Percentiles rank a stretch among this genome's conserved stretches.
These are phyloP conservation scores for Phytophthora citricola DNA, from an alignment of 352 stramenopile species.

Conservation along the genomic window DNA sequence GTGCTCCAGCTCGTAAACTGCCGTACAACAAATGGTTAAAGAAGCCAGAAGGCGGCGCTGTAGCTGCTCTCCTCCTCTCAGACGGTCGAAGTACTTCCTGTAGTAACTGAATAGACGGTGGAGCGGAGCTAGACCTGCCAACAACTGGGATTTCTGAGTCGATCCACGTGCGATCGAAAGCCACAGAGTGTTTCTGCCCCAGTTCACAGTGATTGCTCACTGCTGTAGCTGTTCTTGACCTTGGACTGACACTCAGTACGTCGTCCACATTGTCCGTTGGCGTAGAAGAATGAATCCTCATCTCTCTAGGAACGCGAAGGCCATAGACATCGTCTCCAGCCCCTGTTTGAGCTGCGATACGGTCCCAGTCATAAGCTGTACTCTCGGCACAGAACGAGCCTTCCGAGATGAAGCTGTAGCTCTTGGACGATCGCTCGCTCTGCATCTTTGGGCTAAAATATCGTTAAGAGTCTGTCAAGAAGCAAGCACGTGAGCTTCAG, in stretches of 20 bases:
- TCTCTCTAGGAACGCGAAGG: constrained; percentile 27
- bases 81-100: constrained; percentile 54
- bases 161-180: constrained; percentile 56
- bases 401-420: constrained; percentile 87
- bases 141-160: constrained; percentile 64
- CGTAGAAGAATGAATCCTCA: constrained; percentile 34
- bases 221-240: constrained; percentile 16
- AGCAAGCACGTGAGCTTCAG: not conserved
- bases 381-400: constrained; percentile 62
- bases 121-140: constrained; percentile 63
- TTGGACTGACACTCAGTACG: constrained; percentile 19
- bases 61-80: constrained; percentile 51
- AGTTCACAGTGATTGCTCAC: constrained; percentile 14
- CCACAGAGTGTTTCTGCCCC: constrained; percentile 61
- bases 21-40: constrained; percentile 84
- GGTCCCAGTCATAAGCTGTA: constrained; percentile 55
- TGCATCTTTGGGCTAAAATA: constrained; percentile 15
- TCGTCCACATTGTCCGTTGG: constrained; percentile 38
- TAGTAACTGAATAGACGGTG: constrained; percentile 68
- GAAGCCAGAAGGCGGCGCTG: constrained; percentile 53
- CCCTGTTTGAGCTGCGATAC: constrained; percentile 19
- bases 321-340: constrained; percentile 33
- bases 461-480: not conserved
- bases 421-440: constrained; percentile 51
- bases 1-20: constrained; percentile 59